These are phyloP conservation scores for Nothopassalora personata DNA, from an alignment of 2,329 filamentous ascomycete genomes.

Conservation along the genomic window DNA sequence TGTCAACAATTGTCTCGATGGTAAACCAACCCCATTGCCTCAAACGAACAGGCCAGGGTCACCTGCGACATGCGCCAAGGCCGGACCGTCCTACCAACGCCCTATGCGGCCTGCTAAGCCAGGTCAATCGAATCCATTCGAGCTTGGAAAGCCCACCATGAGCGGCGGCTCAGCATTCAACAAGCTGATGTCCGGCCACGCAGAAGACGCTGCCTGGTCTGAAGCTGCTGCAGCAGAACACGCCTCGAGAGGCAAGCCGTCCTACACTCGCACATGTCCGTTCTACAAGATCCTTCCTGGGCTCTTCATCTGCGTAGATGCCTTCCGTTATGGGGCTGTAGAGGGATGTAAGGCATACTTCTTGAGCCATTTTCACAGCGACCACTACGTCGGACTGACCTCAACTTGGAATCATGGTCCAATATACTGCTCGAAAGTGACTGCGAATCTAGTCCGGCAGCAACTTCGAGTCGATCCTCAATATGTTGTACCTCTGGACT, in stretches of 20 bases:
- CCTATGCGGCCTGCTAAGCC: conserved; percentile 65
- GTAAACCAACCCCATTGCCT: conserved; percentile 60
- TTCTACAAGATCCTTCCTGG: conserved; percentile 98
- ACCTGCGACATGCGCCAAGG: conserved; percentile 5
- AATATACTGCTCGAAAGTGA: conserved; percentile 93
- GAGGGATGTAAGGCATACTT: conserved; percentile 93
- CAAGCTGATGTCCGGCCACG: conserved; percentile 86
- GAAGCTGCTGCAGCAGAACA: conserved; percentile 74
- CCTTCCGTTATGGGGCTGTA: conserved; percentile 90
- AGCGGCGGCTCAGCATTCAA: conserved; percentile 69
- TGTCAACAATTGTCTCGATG: conserved; percentile 90
- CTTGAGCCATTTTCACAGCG: conserved; percentile 94
- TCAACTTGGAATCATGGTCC: conserved; percentile 86
- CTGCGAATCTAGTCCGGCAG: conserved; percentile 79
- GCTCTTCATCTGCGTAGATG: conserved; percentile 88
- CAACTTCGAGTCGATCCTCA: conserved; percentile 81
- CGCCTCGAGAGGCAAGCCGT: conserved; percentile 73
- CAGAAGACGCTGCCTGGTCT: conserved; percentile 86
- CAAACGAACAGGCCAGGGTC: conserved; percentile 20
- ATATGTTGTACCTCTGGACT: conserved; percentile 80
- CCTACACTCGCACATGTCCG: conserved; percentile 85
- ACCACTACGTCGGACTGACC: conserved; percentile 90
- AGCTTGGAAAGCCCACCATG: conserved; percentile 41
- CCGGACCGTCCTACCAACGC: conserved; percentile 49
- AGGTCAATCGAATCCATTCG: conserved; percentile 75